phyloP scores from a whole-genome alignment of 495 filamentous ascomycete species.

The Penicillium pulvis region DNA sequence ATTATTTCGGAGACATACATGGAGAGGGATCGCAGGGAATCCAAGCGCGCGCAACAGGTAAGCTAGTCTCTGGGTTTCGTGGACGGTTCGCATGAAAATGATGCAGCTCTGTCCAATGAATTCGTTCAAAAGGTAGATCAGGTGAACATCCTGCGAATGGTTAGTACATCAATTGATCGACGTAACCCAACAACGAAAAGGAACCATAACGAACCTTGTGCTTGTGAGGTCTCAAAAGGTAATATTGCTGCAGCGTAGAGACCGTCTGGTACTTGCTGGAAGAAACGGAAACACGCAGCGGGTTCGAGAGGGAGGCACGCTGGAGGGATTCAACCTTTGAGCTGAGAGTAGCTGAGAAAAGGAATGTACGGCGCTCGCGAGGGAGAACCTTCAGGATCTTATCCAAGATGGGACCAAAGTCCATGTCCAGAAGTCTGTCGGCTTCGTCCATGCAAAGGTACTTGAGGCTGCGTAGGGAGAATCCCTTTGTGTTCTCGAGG shows the following conservation, averaged over 20 bases:
- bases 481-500: constrained; percentile 95
- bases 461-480: constrained; percentile 74
- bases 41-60: constrained; percentile 79
- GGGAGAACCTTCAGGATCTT: constrained; percentile 92
- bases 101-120: constrained; percentile 81
- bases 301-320: constrained; percentile 80
- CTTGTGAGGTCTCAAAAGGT: constrained; percentile 82
- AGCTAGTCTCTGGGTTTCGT: constrained; percentile 82
- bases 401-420: constrained; percentile 89
- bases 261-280: constrained; percentile 87
- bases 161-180: neutral
- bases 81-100: constrained; percentile 90
- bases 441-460: constrained; percentile 96
- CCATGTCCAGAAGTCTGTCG: constrained; percentile 87
- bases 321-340: constrained; percentile 91
- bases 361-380: constrained; percentile 73
- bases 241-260: constrained; percentile 77
- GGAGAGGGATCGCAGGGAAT: constrained; percentile 84
- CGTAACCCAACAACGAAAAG: neutral
- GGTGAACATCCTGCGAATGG: constrained; percentile 64
- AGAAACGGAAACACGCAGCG: constrained; percentile 73
- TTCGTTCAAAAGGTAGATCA: constrained; percentile 83
- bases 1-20: constrained; percentile 33
- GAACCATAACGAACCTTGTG: constrained; percentile 54
- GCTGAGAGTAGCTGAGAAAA: constrained; percentile 93